Evolutionary conservation across 352 stramenopile genomes (phyloP), one percentile per base, ranked within the genome.

Genomic region (Phytophthora foliorum): DNA sequence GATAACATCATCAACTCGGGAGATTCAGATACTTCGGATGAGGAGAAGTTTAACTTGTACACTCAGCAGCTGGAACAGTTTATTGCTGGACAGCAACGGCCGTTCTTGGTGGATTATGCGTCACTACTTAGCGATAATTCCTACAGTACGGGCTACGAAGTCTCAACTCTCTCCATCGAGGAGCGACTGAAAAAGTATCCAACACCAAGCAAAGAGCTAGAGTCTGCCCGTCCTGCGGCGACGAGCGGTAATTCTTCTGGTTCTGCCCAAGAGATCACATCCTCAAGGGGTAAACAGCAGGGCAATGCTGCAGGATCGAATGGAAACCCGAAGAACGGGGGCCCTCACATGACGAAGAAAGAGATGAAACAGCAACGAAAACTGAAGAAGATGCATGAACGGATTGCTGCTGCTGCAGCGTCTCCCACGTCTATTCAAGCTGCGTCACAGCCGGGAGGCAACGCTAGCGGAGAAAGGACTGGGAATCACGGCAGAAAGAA

Each of bases 111-210:
- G 11, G 81, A 95, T 61, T 93, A 93, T 51, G 62, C 82, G 6
- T 77, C 79, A 36, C 76, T 92, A 17, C 61, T 96, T 6, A 82
- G 67, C 50, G 89, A 96, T 52, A 96, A 95, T 48, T 81, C 80
- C 25, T 95, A 84, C 67, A 95, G 84, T 58, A 94, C 85, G 1
- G 89, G 86, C 0, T 96, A 91, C 57, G 72, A 93, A 64, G 71
- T 88, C 1, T 91, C 84, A 3, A 90, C 81, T 1, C 51, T 91
- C 1, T 86, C 86, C 0, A 78, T 93, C 14, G 75, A 81, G 8
- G 81, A 93, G 56, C 77, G 88, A 8, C 63, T 96, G 21, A 81
- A 79, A 53, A 78, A 76, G 24, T 81, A 81, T 54, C 69, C 73
- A 29, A 60, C 29, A 14, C 69, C 73, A 50, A 78, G 64, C 53